Evolutionary conservation across 192 early-diverging fungal genomes (phyloP).

Genomic region (Chytriomyces sp.): DNA sequence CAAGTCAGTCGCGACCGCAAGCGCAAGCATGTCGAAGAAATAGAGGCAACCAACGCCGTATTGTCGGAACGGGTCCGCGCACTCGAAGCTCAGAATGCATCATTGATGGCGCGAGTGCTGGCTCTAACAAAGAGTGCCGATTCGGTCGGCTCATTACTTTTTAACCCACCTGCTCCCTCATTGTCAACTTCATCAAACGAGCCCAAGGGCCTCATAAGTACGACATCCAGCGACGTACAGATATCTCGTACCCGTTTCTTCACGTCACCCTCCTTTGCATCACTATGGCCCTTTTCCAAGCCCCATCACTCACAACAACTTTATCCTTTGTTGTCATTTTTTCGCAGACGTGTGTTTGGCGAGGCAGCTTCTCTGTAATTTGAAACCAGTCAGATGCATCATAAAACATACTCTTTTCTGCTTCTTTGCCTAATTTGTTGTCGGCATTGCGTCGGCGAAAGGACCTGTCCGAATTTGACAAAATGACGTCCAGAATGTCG

Average conservation of each 20-base stretch:
- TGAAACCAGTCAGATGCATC: no score
- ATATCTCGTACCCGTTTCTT: background rate
- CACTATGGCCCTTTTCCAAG: constrained; percentile 6
- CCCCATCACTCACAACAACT: constrained; percentile 16
- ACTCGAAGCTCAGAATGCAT: constrained; percentile 10
- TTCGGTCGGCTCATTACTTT: constrained; percentile 1
- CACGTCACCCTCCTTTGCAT: background rate
- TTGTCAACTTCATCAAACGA: background rate
- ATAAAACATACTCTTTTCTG: no score
- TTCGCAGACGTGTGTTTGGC: constrained; percentile 4
- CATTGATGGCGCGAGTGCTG: constrained; percentile 7
- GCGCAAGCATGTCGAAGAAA: constrained; percentile 28
- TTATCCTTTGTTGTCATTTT: constrained; percentile 16
- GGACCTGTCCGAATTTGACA: no score
- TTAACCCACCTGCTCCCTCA: background rate
- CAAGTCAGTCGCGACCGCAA: constrained; percentile 24
- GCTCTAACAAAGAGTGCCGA: constrained; percentile 12
- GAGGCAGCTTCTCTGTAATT: no score
- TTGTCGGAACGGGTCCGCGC: background rate
- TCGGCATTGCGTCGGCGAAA: no score
- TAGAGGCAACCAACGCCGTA: constrained; percentile 13
- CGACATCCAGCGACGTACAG: no score
- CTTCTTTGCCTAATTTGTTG: no score
- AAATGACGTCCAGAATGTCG: no score
- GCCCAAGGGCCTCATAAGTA: background rate